Evolutionary conservation across 805 yeast genomes (phyloP), one percentile per base, ranked within the genome.

Genomic region (Suhomyces xylopsoci): DNA sequence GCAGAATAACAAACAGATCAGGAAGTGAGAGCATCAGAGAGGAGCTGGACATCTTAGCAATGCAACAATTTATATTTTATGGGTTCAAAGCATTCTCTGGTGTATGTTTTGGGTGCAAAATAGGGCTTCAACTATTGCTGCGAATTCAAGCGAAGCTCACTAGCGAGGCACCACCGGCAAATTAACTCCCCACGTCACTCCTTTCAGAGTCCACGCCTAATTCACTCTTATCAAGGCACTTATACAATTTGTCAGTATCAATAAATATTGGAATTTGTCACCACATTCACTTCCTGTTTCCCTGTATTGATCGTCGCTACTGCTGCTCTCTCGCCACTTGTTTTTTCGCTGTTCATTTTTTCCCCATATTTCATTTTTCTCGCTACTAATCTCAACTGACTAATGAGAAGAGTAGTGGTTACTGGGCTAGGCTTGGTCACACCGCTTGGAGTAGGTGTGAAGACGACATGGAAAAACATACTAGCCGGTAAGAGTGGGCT

Each of bases 371-470:
- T 32, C 12, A 30, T 32, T 17, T 38, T 38, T 17, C 9, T 36
- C 19, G 17, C 41, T 15, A n/a, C 19, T n/a, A n/a, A 17, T 6
- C 41, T 36, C 20, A 19, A n/a, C 41, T 7, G 4, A 17, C 12
- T 17, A 17, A 38, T 17, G 24, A 38, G 5, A 42, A 72, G 97
- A 68, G 96, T 93, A 0, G 97, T 93, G 0, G 86, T 93, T 1
- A 94, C 99, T 0, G 99, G 99, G 0, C 65, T 94, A 7, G 98
- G 98, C 0, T 70, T 88, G 25, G 81, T 92, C 1, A 82, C 94
- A 0, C 99, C 99, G 0, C 70, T 94, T 3, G 98, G 97, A 0
- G 83, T 83, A 5, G 92, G 91, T 0, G 79, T 76, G 3, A 61
- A 61, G 14, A 67, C 65, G 12, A 69, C 82, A 3, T 88, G 93